Percentiles rank a stretch among this genome's conserved stretches.
Conservation (phyloP, 2,329 filamentous ascomycete genomes). For the Aspergillus sp. region DNA sequence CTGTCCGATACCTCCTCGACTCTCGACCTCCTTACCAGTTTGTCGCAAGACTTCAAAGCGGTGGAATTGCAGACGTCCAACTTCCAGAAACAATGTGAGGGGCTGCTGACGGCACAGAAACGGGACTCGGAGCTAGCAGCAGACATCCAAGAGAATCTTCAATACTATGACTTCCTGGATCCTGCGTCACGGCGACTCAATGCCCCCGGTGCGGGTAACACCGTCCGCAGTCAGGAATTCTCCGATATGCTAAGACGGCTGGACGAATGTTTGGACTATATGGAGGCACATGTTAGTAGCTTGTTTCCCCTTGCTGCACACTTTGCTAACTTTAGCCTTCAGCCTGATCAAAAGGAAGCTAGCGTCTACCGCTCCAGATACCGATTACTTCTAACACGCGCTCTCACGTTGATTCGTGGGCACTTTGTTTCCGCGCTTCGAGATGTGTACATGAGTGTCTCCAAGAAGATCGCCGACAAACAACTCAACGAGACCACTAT, state of each 20-base stretch:
- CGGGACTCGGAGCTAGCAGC: conserved; percentile 76
- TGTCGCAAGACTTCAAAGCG: conserved; percentile 81
- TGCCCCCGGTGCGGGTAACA: conserved; percentile 80
- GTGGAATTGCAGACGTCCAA: conserved; percentile 90
- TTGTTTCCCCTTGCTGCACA: not conserved
- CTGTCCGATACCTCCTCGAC: conserved; percentile 74
- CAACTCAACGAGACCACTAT: conserved; percentile 69
- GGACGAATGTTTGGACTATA: conserved; percentile 88
- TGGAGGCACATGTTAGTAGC: conserved; percentile 72
- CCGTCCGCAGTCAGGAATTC: conserved; percentile 82
- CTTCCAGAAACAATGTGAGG: conserved; percentile 89
- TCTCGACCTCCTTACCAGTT: conserved; percentile 69
- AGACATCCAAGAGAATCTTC: conserved; percentile 82
- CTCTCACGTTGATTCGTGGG: conserved; percentile 64
- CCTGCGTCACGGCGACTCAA: conserved; percentile 86
- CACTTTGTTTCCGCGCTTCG: conserved; percentile 63
- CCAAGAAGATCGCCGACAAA: conserved; percentile 62
- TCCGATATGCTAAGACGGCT: conserved; percentile 83
- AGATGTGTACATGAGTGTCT: conserved; percentile 61
- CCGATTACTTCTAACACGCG: conserved; percentile 70
- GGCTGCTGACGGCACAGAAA: conserved; percentile 76
- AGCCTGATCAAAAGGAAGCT: conserved; percentile 82
- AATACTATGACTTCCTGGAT: conserved; percentile 92
- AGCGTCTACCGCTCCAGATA: conserved; percentile 86
- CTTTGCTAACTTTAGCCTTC: conserved; percentile 15